phyloP scores from a whole-genome alignment of 805 yeast genomes.

The Nakazawaea molendinolei region DNA sequence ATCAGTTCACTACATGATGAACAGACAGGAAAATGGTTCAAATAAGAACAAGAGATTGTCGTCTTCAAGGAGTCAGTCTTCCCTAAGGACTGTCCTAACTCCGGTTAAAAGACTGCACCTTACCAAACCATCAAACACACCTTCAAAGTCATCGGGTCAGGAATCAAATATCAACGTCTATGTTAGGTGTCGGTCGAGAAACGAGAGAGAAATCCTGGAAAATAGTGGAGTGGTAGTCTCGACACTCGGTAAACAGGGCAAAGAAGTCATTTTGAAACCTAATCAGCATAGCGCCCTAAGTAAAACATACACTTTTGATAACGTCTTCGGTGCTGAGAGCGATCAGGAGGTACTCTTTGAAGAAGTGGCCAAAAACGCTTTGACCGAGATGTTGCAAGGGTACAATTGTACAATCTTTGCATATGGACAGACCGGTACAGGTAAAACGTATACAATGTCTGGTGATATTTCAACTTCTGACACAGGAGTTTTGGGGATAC shows the following conservation, averaged over 20 bases:
- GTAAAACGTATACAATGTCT: conserved; percentile 75
- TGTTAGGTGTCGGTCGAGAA: conserved; percentile 60
- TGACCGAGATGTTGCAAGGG: conserved; percentile 65
- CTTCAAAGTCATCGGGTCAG: not conserved
- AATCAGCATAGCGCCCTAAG: conserved; percentile 25
- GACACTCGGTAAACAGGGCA: conserved; percentile 37
- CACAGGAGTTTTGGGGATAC: conserved; percentile 26
- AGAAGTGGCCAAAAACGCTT: conserved; percentile 56
- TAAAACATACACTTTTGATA: conserved; percentile 68
- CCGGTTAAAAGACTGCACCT: not conserved
- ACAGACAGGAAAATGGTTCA: not conserved
- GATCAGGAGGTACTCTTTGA: conserved; percentile 64
- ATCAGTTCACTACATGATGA: no score
- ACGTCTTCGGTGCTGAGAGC: conserved; percentile 76
- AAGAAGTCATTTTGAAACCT: conserved; percentile 42
- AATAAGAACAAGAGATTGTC: not conserved
- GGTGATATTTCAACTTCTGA: conserved; percentile 50
- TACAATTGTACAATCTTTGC: conserved; percentile 80
- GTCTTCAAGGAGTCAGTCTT: not conserved
- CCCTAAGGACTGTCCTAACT: not conserved
- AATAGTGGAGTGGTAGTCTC: conserved; percentile 58
- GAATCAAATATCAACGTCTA: conserved; percentile 52
- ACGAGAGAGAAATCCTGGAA: conserved; percentile 46
- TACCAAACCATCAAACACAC: not conserved
- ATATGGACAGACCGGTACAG: conserved; percentile 79